Conservation (phyloP, 176 grass and related monocot genomes). For the maize (Zea mays) region DNA sequence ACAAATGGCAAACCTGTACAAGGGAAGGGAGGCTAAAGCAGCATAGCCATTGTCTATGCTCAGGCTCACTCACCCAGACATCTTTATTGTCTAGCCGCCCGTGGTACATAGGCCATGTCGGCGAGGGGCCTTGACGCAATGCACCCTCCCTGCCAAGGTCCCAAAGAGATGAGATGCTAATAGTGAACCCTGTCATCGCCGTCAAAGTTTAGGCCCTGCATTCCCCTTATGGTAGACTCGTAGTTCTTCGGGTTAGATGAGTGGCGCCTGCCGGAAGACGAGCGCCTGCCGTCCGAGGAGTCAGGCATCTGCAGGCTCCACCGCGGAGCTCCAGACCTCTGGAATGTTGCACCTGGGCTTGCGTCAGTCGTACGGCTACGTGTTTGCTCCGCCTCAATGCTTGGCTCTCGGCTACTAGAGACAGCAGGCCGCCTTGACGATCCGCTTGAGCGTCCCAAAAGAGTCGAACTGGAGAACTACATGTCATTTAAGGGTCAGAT, state of each 20-base stretch:
- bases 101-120: background rate
- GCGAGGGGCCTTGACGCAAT: background rate
- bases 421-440: constrained; percentile 96
- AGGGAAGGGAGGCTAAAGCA: constrained; percentile 2
- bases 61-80: constrained; percentile 9
- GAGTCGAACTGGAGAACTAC: constrained; percentile 97
- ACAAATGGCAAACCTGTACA: constrained; percentile 37
- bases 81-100: constrained; percentile 32
- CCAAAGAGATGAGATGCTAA: constrained; percentile 16
- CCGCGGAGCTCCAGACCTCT: constrained; percentile 47
- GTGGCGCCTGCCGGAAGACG: constrained; percentile 58
- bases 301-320: constrained; percentile 46
- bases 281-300: constrained; percentile 46
- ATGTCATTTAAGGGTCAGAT: constrained; percentile 75
- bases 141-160: background rate
- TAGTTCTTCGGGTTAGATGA: constrained; percentile 73
- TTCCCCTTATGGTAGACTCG: constrained; percentile 74
- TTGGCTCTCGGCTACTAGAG: constrained; percentile 64
- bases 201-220: constrained; percentile 78
- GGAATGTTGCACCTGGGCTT: constrained; percentile 59
- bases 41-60: background rate
- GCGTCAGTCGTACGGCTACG: constrained; percentile 54
- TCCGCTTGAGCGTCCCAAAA: constrained; percentile 81
- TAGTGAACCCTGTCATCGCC: constrained; percentile 53
- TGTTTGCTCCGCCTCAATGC: constrained; percentile 43